These are phyloP conservation scores for Penicillium mononematosum DNA, from an alignment of 495 filamentous ascomycete species.

Conservation along the genomic window DNA sequence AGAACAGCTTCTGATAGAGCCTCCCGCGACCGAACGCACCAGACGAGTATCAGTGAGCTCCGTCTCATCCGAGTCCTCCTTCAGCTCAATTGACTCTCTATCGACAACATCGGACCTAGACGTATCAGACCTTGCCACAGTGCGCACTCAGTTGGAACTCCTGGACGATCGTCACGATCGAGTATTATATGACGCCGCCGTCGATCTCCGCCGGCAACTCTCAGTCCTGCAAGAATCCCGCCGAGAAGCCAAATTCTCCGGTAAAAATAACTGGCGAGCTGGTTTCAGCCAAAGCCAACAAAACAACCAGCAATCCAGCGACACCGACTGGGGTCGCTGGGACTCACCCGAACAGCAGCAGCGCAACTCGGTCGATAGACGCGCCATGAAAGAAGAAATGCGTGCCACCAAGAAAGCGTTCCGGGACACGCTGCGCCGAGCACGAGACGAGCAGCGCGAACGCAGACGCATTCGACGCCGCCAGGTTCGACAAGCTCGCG, in stretches of 20 bases:
- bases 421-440: slow-evolving; percentile 39
- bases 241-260: slow-evolving; percentile 31
- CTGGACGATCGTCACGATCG: slow-evolving; percentile 43
- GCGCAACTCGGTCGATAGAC: slow-evolving; percentile 31
- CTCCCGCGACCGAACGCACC: slow-evolving; percentile 18
- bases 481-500: slow-evolving; percentile 3
- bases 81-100: slow-evolving; percentile 44
- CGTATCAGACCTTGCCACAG: slow-evolving; percentile 41
- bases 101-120: slow-evolving; percentile 44
- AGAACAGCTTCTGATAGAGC: neutral
- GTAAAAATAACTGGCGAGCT: slow-evolving; percentile 27
- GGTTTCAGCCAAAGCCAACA: slow-evolving; percentile 22
- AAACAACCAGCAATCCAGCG: slow-evolving; percentile 6
- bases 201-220: slow-evolving; percentile 42
- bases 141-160: slow-evolving; percentile 41
- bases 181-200: slow-evolving; percentile 39
- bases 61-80: slow-evolving; percentile 37
- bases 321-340: slow-evolving; percentile 40
- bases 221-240: slow-evolving; percentile 39
- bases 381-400: slow-evolving; percentile 42
- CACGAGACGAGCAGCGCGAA: slow-evolving; percentile 42
- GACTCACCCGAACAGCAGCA: slow-evolving; percentile 41
- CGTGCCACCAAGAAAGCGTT: slow-evolving; percentile 41
- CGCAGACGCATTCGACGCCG: slow-evolving; percentile 25
- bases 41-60: slow-evolving; percentile 40